Evolutionary conservation across 169 alveolate genomes (phyloP), one percentile per base, ranked within the genome.

Genomic region (Miamiensis avidus): DNA sequence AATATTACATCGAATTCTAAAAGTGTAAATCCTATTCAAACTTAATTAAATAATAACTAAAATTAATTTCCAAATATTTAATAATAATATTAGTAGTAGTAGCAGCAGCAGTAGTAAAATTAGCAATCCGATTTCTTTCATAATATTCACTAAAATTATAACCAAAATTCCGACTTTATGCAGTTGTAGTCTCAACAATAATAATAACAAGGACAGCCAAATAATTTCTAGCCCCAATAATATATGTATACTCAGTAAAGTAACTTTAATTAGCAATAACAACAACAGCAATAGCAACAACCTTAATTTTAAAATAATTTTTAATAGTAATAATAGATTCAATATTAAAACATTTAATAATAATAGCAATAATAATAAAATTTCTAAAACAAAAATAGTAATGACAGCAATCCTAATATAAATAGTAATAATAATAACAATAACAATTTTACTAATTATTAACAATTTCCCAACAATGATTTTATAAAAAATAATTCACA

Each of bases 361-460:
- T 77, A 31, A 33, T 28, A 29, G 6, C 34, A 25, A 77, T 77
- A 77, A 77, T 30, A 77, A n/a, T 33, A 29, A 33, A 15, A 77
- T 4, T 33, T 31, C 30, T 77, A 77, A 65, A 20, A 65, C 16
- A 65, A 20, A 20, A 65, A 65, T 65, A 65, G 26, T 26, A 65
- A 65, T 65, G 26, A 65, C 26, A 65, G 74, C 74, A 65, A 65
- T 20, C 16, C 26, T 65, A 65, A 65, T 16, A 65, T 31, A 31
- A 31, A 77, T 31, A 75, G 30, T 75, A 75, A 25, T 75, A 75
- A 75, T 29, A 75, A 11, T 30, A 75, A 75, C 32, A 75, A 75
- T 30, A 26, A 26, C 32, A 75, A 75, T 15, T 29, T 29, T 25
- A 75, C 30, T 28, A 78, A 78, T 29, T 33, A 34, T 16, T 27